phyloP scores from a whole-genome alignment of 441 rosid species.

The Erysimum cheiri region DNA sequence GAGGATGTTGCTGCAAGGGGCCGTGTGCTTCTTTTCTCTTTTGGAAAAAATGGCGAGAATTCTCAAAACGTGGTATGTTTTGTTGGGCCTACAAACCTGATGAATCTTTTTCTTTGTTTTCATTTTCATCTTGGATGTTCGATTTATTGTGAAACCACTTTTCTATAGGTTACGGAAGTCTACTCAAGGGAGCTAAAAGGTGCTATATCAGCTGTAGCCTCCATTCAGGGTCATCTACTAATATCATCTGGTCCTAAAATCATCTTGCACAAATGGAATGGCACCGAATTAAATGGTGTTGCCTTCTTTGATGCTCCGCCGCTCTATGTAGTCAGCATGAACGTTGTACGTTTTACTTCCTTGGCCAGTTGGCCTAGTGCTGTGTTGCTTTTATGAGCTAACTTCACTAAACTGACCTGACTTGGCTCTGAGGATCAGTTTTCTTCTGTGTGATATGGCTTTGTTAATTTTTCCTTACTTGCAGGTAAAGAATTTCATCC shows the following conservation, averaged over 20 bases:
- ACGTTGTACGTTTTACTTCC: conserved; percentile 70
- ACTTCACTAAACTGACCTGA: conserved; percentile 25
- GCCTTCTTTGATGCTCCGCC: conserved; percentile 97
- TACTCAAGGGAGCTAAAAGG: conserved; percentile 98
- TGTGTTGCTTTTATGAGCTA: conserved; percentile 31
- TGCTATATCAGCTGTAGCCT: conserved; percentile 97
- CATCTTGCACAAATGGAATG: conserved; percentile 93
- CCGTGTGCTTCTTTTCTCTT: conserved; percentile 85
- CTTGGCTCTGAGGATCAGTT: conserved; percentile 28
- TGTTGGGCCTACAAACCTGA: conserved; percentile 26
- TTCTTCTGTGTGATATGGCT: conserved; percentile 21
- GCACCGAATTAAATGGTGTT: conserved; percentile 81
- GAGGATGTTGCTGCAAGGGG: conserved; percentile 99
- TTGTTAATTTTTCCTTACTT: conserved; percentile 29
- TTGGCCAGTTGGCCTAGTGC: conserved; percentile 17
- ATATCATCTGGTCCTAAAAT: conserved; percentile 99
- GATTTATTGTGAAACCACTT: conserved; percentile 27
- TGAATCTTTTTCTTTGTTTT: conserved; percentile 27
- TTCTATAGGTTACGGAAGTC: conserved; percentile 81
- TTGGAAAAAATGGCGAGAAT: conserved; percentile 68
- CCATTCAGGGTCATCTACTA: conserved; percentile 96
- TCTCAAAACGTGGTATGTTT: conserved; percentile 71
- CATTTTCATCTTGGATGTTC: conserved; percentile 23
- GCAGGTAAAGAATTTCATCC: conserved; percentile 66
- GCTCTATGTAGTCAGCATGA: conserved; percentile 93